Evolutionary conservation across 2,329 filamentous ascomycete genomes (phyloP).

Genomic region (Colletotrichum gloeosporioides): DNA sequence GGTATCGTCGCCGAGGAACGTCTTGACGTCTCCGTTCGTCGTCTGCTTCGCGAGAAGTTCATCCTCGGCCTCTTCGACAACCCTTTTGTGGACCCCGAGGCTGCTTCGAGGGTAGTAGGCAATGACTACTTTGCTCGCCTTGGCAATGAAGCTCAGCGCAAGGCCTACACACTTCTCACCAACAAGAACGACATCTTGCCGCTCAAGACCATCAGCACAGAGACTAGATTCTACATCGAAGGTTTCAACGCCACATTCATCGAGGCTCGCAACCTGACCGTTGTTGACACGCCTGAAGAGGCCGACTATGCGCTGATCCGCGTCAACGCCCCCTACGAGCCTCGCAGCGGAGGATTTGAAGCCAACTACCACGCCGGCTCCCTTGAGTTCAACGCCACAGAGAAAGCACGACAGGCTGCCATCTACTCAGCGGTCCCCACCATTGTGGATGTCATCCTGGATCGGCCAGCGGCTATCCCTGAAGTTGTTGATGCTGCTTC

Average conservation of each 20-base stretch:
- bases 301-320: conserved; percentile 47
- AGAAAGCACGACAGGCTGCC: conserved; percentile 28
- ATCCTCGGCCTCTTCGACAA: conserved; percentile 56
- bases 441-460: conserved; percentile 48
- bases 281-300: conserved; percentile 39
- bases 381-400: conserved; percentile 40
- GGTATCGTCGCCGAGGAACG: conserved; percentile 46
- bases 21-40: conserved; percentile 50
- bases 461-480: conserved; percentile 45
- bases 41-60: conserved; percentile 56
- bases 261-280: conserved; percentile 29
- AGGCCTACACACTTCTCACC: conserved; percentile 31
- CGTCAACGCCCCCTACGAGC: conserved; percentile 41
- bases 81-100: conserved; percentile 52
- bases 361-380: conserved; percentile 42
- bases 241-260: conserved; percentile 20
- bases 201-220: conserved; percentile 2
- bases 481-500: conserved; percentile 42
- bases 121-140: conserved; percentile 43
- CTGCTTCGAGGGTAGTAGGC: conserved; percentile 45
- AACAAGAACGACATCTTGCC: conserved; percentile 29
- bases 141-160: conserved; percentile 28
- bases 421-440: conserved; percentile 44
- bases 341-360: conserved; percentile 45
- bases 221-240: conserved; percentile 26